These are phyloP conservation scores for Shiraia bambusicola DNA, from an alignment of 2,329 filamentous ascomycete genomes.

Conservation along the genomic window DNA sequence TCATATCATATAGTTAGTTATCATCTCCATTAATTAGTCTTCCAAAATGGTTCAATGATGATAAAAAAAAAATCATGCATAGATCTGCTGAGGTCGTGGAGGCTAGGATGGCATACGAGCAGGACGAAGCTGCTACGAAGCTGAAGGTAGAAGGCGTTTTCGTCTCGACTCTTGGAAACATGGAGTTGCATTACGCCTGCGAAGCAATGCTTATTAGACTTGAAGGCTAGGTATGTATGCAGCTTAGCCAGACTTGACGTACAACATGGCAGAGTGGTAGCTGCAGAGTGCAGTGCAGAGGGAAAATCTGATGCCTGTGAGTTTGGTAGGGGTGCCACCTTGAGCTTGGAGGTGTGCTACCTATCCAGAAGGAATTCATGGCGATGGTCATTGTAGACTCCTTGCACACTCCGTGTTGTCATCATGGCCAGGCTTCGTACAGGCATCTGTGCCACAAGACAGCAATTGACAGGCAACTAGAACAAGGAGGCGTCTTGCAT, in stretches of 20 bases:
- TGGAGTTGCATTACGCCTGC: not conserved
- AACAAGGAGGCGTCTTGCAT: too few relatives aligned
- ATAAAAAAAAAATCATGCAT: conserved; percentile 3
- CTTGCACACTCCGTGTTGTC: not conserved
- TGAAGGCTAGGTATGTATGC: conserved; percentile 2
- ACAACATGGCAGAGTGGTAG: too few relatives aligned
- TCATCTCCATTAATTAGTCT: too few relatives aligned
- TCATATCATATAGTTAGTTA: too few relatives aligned
- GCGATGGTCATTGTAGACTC: not conserved
- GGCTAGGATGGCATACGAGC: conserved; percentile 1
- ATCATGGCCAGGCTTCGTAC: not conserved
- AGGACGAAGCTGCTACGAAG: not conserved
- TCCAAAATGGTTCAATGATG: too few relatives aligned
- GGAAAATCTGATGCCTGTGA: not conserved
- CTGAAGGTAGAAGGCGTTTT: not conserved
- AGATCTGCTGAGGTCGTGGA: conserved; percentile 2
- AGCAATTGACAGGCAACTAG: not conserved
- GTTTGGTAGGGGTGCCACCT: not conserved
- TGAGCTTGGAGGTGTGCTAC: not conserved
- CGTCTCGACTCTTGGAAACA: too few relatives aligned
- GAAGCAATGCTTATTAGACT: not conserved
- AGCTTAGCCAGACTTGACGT: not conserved
- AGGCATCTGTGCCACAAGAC: not conserved
- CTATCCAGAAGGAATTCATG: not conserved
- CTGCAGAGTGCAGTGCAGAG: not conserved